These are phyloP conservation scores for Coriolopsis trogii DNA, from an alignment of 1,284 basidiomycete genomes.

Conservation along the genomic window DNA sequence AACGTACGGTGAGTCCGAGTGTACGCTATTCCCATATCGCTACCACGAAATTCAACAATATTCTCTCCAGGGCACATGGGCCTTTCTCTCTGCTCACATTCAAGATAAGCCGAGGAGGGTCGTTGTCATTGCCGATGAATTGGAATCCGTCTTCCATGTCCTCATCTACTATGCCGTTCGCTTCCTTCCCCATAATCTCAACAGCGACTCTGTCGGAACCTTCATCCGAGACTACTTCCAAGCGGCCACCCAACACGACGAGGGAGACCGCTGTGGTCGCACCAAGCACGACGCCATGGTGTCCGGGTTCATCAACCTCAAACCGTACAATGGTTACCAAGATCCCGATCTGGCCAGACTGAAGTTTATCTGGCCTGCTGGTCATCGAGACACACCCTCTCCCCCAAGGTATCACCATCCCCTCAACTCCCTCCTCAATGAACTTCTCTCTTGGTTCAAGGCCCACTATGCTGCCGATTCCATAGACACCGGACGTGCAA, in stretches of 20 bases:
- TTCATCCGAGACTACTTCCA: conserved; percentile 2
- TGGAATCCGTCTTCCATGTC: neutral
- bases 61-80: neutral
- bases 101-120: neutral
- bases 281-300: neutral
- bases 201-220: neutral
- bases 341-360: no score
- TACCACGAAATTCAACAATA: neutral
- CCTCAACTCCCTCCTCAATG: no score
- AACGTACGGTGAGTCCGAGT: neutral
- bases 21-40: neutral
- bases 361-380: no score
- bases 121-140: neutral
- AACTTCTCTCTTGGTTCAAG: no score
- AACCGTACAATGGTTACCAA: no score
- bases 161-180: neutral
- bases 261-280: neutral
- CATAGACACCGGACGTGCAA: no score
- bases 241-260: neutral
- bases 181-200: neutral
- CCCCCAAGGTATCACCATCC: no score
- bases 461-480: no score
- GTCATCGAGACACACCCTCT: no score
- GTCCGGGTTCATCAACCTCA: neutral
- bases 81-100: neutral